Evolutionary conservation across 1,284 basidiomycete genomes (phyloP), one percentile per base, ranked within the genome.

Genomic region (Laetiporus sulphureus): DNA sequence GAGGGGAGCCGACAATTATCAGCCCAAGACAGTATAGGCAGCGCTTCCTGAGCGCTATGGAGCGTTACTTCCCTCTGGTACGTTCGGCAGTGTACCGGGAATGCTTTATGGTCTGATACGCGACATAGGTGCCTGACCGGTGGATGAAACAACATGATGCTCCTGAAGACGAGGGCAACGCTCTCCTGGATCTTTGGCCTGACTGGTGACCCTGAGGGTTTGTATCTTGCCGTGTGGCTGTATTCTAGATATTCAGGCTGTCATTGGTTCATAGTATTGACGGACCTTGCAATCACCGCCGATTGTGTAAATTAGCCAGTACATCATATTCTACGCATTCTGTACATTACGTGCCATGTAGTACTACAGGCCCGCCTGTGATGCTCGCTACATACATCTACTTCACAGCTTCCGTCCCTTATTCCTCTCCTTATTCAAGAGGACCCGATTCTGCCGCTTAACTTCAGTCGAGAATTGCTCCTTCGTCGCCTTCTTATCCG

Each of bases 1-100:
- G 79, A 54, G 89, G 90, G 16, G 91, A 93, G 50, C 92, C 92
- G 0, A 96, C 93, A 0, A 93, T 96, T 55, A 86, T 97, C 20
- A 92, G 91, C 3, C 84, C 83, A 5, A 81, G 75, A 53, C 79
- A 90, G 62, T 92, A 95, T 64, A 78, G 90, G 43, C 82, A 88
- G 41, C 78, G 93, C 20, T 96, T 96, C 67, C 71, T 91, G 33
- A 82, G 80, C 39, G 91, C 92, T 0, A 96, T 95, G 90, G 91
- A 95, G 55, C 74, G 86, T 30, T 95, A 95, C 62, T 92, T 95
- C 63, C 83, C 86, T 36, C 53, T 91, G 62, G 88, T 89, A 50
- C 57, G 77, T 53, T 7, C 29, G 21, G 15, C 15, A n/a, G n/a
- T n/a, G n/a, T n/a, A n/a, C n/a, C n/a, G n/a, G n/a, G n/a, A n/a